These are phyloP conservation scores for Aspergillus floridensis DNA, from an alignment of 2,329 filamentous ascomycete genomes.

Conservation along the genomic window DNA sequence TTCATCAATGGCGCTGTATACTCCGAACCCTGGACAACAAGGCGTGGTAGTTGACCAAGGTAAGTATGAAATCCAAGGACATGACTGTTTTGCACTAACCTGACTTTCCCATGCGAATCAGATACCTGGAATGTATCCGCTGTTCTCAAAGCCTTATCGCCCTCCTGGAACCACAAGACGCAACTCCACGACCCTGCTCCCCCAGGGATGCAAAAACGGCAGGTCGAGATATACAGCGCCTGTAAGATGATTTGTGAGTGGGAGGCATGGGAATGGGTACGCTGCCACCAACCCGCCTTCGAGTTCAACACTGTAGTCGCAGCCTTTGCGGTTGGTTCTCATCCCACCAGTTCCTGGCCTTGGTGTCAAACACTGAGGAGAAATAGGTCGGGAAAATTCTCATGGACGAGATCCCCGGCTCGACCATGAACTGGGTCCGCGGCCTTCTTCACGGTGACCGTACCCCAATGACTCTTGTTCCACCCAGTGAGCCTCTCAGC, in stretches of 20 bases:
- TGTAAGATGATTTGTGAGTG: slow-evolving; percentile 50
- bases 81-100: neutral
- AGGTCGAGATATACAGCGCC: slow-evolving; percentile 29
- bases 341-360: too few species aligned
- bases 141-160: neutral
- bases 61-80: neutral
- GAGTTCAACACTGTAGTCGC: slow-evolving; percentile 38
- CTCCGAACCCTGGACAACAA: neutral
- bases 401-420: slow-evolving; percentile 37
- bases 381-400: slow-evolving; percentile 18
- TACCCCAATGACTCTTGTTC: slow-evolving; percentile 4
- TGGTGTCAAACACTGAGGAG: too few species aligned
- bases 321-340: too few species aligned
- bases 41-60: slow-evolving; percentile 6
- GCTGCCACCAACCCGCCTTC: slow-evolving; percentile 46
- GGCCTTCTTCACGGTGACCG: slow-evolving; percentile 4
- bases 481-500: slow-evolving; percentile 15
- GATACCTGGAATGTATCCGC: slow-evolving; percentile 9
- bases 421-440: slow-evolving; percentile 38
- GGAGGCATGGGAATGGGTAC: slow-evolving; percentile 47
- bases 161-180: too few species aligned
- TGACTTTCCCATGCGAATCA: neutral
- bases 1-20: slow-evolving; percentile 9
- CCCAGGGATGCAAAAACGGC: neutral
- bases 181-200: neutral